Evolutionary conservation across 805 yeast genomes (phyloP).

Genomic region (Myxozyma sirexii): DNA sequence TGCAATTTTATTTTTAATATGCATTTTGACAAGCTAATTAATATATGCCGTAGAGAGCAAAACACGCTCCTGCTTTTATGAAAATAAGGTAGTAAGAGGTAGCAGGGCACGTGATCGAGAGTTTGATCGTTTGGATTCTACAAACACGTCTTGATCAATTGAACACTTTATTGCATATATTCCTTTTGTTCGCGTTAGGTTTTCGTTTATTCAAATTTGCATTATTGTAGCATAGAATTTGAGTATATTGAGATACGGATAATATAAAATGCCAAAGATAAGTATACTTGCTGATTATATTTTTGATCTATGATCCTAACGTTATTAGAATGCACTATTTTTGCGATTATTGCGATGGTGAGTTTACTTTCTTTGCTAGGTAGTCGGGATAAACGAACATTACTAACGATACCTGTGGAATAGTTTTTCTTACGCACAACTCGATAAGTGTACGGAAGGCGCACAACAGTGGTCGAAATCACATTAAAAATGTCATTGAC

Average conservation of each 20-base stretch:
- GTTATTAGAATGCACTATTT: slow-evolving; percentile 31
- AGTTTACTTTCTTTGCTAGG: slow-evolving; percentile 24
- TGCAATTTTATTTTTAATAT: neutral
- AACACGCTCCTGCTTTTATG: no score
- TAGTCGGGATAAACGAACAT: neutral
- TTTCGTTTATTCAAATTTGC: no score
- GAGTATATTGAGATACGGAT: neutral
- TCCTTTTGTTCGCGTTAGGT: no score
- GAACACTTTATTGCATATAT: no score
- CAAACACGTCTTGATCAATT: no score
- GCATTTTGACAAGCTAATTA: no score
- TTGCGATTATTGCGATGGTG: slow-evolving; percentile 79
- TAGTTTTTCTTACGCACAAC: slow-evolving; percentile 79
- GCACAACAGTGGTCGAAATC: slow-evolving; percentile 77
- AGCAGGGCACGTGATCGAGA: no score
- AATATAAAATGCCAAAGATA: slow-evolving; percentile 9
- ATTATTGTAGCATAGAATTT: no score
- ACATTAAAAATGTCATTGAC: slow-evolving; percentile 67
- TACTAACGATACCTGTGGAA: neutral
- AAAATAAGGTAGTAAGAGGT: no score
- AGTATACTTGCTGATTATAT: neutral
- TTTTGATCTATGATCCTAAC: neutral
- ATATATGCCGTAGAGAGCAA: no score
- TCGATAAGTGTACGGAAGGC: slow-evolving; percentile 83
- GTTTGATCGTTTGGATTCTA: no score